phyloP scores from a whole-genome alignment of 1,284 basidiomycete species.

The Sporisorium reilianum region DNA sequence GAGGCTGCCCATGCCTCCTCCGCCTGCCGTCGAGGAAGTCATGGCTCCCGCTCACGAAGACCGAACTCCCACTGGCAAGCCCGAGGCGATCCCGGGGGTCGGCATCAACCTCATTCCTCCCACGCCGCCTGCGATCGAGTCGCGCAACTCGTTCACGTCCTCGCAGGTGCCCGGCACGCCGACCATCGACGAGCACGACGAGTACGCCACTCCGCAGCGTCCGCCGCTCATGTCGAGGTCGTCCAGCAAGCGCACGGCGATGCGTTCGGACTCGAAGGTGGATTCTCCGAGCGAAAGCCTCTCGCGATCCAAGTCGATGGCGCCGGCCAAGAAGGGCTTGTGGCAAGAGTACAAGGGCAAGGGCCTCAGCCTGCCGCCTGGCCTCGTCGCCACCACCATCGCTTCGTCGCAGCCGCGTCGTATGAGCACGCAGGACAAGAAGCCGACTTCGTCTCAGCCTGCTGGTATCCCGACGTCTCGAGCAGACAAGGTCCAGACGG shows the following conservation, averaged over 20 bases:
- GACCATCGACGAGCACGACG: slow-evolving; percentile 36
- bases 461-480: background rate
- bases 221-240: slow-evolving; percentile 44
- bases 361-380: slow-evolving; percentile 56
- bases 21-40: slow-evolving; percentile 36
- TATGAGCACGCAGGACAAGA: too few species aligned
- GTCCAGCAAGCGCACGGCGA: slow-evolving; percentile 46
- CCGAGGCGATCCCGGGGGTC: slow-evolving; percentile 22
- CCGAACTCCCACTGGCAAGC: slow-evolving; percentile 47
- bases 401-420: slow-evolving; percentile 46
- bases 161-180: slow-evolving; percentile 41
- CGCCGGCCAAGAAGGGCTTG: slow-evolving; percentile 31
- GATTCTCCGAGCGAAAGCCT: slow-evolving; percentile 17
- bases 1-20: slow-evolving; percentile 56
- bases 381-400: slow-evolving; percentile 57
- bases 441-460: slow-evolving; percentile 20
- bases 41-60: slow-evolving; percentile 35
- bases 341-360: slow-evolving; percentile 57
- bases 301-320: slow-evolving; percentile 39
- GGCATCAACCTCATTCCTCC: slow-evolving; percentile 65
- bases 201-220: slow-evolving; percentile 19
- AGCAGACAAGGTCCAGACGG: background rate
- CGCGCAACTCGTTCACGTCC: slow-evolving; percentile 36
- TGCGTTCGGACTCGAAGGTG: slow-evolving; percentile 13
- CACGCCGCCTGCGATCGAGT: slow-evolving; percentile 59